Evolutionary conservation across 345 rosid genomes (phyloP), one percentile per base, ranked within the genome.

Genomic region (Ceriops decandra): DNA sequence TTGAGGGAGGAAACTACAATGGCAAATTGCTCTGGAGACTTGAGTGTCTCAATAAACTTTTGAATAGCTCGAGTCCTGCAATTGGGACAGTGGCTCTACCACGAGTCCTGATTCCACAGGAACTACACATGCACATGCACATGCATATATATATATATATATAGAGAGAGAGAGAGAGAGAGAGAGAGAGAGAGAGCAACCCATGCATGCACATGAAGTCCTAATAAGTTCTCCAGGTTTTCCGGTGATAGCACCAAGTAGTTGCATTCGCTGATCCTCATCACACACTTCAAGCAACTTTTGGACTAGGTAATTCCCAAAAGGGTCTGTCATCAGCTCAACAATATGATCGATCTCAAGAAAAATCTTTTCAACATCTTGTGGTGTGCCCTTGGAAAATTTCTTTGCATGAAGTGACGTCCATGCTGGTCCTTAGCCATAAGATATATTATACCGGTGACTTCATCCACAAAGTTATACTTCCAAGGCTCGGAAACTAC

Each of bases 151-250:
- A 31, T 31, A 31, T 32, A 30, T 1, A 70, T 67, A 46, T 52
- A 67, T 19, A 49, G 21, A 67, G 57, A 59, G 17, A 60, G 27
- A 74, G 71, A 71, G 60, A 63, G 64, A 52, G 53, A 51, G 76
- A 6, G 57, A 57, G 73, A 63, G 57, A 24, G 46, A 38, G 46
- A 38, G 15, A 38, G 46, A 20, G 72, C 62, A 63, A 90, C 97
- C 95, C 97, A 24, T 88, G 95, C 88, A 84, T 83, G 75, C 90
- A 77, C 95, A 90, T 53, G 95, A 88, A 73, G 88, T 84, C 61
- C 77, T 80, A 69, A 90, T 76, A 74, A 90, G 89, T 46, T 82
- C 74, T 57, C 88, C 89, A 51, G 87, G 68, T 57, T 82, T 87
- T 67, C 83, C 77, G 53, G 92, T 78, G 63, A 87, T 81, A 65